These are phyloP conservation scores for Gracilaria domingensis DNA, from an alignment of 23 red algal genomes.

Conservation along the genomic window DNA sequence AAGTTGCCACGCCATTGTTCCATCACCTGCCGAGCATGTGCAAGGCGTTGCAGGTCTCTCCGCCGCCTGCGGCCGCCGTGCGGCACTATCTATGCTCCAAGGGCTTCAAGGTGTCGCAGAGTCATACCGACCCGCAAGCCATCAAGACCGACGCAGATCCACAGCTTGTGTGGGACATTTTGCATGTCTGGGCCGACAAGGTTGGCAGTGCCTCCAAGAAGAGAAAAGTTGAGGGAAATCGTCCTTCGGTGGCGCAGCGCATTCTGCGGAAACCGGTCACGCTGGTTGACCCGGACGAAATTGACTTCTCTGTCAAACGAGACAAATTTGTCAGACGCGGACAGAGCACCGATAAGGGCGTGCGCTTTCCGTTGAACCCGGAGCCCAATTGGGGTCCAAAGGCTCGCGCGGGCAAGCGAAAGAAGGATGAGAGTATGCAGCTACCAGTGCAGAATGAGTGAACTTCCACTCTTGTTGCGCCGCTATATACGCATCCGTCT, in stretches of 20 bases:
- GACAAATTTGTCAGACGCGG: constrained; percentile 70
- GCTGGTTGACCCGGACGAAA: constrained; percentile 36
- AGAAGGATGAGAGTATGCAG: background rate
- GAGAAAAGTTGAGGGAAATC: background rate
- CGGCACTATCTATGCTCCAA: constrained; percentile 35
- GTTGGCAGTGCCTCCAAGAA: constrained; percentile 38
- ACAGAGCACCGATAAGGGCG: constrained; percentile 30
- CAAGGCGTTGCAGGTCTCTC: constrained; percentile 63
- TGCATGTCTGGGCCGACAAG: constrained; percentile 64
- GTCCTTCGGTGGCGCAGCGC: constrained; percentile 18
- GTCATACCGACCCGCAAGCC: constrained; percentile 76
- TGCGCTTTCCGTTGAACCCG: constrained; percentile 60
- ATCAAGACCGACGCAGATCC: constrained; percentile 92
- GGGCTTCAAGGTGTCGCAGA: constrained; percentile 83
- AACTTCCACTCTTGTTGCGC: no score
- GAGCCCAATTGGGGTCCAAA: constrained; percentile 72
- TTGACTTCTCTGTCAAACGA: constrained; percentile 60
- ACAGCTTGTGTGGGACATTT: constrained; percentile 86
- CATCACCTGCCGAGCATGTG: constrained; percentile 81
- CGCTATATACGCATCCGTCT: no score
- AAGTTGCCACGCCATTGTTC: constrained; percentile 80
- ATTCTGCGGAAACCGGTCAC: constrained; percentile 39
- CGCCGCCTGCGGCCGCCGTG: constrained; percentile 74
- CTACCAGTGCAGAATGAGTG: background rate
- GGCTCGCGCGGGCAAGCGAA: constrained; percentile 58